phyloP scores from a whole-genome alignment of 2,329 filamentous ascomycete species.

The Sclerotinia minor region DNA sequence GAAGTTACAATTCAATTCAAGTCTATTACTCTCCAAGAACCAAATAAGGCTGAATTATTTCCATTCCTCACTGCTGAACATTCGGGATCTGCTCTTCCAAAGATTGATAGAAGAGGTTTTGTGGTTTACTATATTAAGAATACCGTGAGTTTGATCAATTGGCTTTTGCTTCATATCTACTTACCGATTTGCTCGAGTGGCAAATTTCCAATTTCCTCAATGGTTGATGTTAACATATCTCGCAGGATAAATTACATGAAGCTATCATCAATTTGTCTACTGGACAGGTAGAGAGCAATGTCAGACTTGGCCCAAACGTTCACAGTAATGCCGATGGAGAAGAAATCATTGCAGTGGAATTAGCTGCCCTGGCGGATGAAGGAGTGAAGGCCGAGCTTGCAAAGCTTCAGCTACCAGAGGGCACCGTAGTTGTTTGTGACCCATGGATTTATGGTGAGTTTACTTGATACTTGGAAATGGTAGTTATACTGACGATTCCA shows the following conservation, averaged over 20 bases:
- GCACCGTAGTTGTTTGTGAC: slow-evolving; percentile 58
- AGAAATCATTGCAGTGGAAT: slow-evolving; percentile 60
- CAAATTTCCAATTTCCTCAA: not conserved
- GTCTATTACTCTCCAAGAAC: slow-evolving; percentile 59
- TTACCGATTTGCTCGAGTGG: not conserved
- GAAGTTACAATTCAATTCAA: slow-evolving; percentile 62
- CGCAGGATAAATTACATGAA: slow-evolving; percentile 62
- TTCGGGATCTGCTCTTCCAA: slow-evolving; percentile 44
- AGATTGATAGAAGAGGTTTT: slow-evolving; percentile 53
- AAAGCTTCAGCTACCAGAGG: slow-evolving; percentile 62
- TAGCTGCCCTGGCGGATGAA: slow-evolving; percentile 54
- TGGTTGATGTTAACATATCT: not conserved
- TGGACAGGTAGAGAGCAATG: slow-evolving; percentile 55
- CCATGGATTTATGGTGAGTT: slow-evolving; percentile 63
- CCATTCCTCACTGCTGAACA: slow-evolving; percentile 54
- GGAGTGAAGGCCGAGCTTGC: slow-evolving; percentile 60
- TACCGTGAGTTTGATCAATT: slow-evolving; percentile 49
- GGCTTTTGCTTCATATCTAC: not conserved
- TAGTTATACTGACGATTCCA: slow-evolving; percentile 33
- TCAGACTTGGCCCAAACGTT: slow-evolving; percentile 57
- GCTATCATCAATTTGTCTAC: slow-evolving; percentile 54
- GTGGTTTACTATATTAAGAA: slow-evolving; percentile 60
- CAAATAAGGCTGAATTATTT: slow-evolving; percentile 53
- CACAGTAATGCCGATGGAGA: slow-evolving; percentile 61
- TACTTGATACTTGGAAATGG: not conserved